These are phyloP conservation scores for Leccinum truebloodii DNA, from an alignment of 768 basidiomycete species.

Conservation along the genomic window DNA sequence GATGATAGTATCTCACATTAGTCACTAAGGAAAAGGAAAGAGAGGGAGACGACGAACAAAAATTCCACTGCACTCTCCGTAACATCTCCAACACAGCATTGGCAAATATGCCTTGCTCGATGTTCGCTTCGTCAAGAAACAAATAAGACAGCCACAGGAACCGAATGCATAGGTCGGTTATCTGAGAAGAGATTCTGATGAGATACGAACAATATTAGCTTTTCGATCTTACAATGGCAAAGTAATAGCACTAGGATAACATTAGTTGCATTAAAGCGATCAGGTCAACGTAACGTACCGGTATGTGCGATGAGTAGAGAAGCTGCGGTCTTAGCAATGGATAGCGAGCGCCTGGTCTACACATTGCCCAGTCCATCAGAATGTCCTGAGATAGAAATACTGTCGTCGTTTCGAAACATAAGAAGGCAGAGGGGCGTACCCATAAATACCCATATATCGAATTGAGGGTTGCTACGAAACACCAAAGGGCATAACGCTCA, in stretches of 20 bases:
- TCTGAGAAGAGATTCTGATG: conserved; percentile 38
- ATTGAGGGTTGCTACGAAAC: conserved; percentile 60
- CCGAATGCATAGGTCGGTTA: conserved; percentile 71
- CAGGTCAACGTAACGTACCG: conserved; percentile 41
- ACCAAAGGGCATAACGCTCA: conserved; percentile 64
- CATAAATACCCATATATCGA: conserved; percentile 75
- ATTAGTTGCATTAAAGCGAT: conserved; percentile 1
- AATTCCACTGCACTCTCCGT: conserved; percentile 89
- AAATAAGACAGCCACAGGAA: conserved; percentile 86
- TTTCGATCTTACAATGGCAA: conserved; percentile 60
- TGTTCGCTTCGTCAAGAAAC: conserved; percentile 47
- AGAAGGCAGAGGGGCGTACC: conserved; percentile 49
- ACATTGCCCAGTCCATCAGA: conserved; percentile 89
- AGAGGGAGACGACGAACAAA: conserved; percentile 52
- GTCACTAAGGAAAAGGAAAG: neutral
- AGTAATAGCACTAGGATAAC: conserved; percentile 62
- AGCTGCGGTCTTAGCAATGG: conserved; percentile 73
- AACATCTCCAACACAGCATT: conserved; percentile 73
- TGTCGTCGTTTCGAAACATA: neutral
- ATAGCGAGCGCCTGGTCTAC: conserved; percentile 55
- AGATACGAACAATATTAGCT: neutral
- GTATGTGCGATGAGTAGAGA: conserved; percentile 63
- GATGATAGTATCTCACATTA: conserved; percentile 25
- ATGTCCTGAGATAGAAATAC: conserved; percentile 57
- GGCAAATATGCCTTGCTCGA: conserved; percentile 64